Evolutionary conservation across 2,329 filamentous ascomycete genomes (phyloP), one percentile per base, ranked within the genome.

Genomic region (Uncinocarpus reesii): DNA sequence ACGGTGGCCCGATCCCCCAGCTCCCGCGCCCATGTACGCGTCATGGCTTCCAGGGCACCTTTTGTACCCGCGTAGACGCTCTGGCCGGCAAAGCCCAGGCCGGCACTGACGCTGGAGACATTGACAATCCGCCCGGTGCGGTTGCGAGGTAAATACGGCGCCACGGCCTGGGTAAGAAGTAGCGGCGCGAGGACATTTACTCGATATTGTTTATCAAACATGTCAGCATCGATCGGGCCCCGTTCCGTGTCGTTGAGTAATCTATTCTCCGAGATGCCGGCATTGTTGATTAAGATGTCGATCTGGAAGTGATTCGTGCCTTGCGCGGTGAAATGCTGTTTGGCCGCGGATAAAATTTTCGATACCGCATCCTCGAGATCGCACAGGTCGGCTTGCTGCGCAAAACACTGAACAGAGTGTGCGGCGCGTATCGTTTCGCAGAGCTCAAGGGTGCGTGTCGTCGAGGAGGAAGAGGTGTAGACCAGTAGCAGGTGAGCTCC

Each of bases 221-320:
- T 77, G 10, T 73, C 72, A 4, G 73, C 61, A 3, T 75, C 76
- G 53, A 86, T 77, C 26, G 65, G 57, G 23, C 84, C 76, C 43
- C 78, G 74, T 20, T 84, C 68, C 21, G 70, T 63, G 56, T 81
- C 77, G 67, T 92, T 90, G 32, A 77, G 69, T 26, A 78, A 58
- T 28, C 64, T 61, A 55, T 71, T 65, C 18, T 61, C 64, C 7
- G 73, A 69, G 1, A 80, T 71, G 20, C 86, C 88, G 24, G 88
- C 87, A 64, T 93, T 94, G 75, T 94, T 93, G 71, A 94, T 71
- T 46, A 94, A 71, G 52, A 94, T 86, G 67, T 93, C 86, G 59
- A 94, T 75, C 58, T 82, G 78, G 62, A 87, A 78, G 21, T 24
- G 18, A 48, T 71, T 70, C 51, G 66, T 61, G 16, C 26, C 21